Evolutionary conservation across 345 rosid species (phyloP), one percentile per base, ranked within the genome.

Genomic region (Populus alba): DNA sequence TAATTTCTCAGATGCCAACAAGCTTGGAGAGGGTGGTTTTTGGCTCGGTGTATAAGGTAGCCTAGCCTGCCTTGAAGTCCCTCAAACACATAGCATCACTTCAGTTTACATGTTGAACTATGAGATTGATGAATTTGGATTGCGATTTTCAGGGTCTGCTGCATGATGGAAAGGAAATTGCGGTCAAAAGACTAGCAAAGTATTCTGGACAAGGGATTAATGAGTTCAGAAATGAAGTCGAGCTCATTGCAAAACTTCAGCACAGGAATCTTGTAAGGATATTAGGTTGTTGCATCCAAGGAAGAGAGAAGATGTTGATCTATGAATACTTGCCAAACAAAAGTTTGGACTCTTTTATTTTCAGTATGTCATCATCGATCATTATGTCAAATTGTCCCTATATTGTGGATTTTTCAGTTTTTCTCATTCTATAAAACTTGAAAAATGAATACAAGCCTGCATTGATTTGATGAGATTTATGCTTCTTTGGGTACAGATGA

Each of bases 1-100:
- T 59, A 84, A 86, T 73, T 92, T 92, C 77, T 85, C 87, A 57
- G 9, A 68, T 20, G 81, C 72, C 38, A 87, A 87, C 75, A 90
- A 88, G 80, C 97, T 92, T 55, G 94, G 97, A 75, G 81, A 87
- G 76, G 94, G 94, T 74, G 94, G 97, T 10, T 92, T n/a, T 92
- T 41, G 97, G 97, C 47, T 47, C 90, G 2, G 97, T 92, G 53
- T 92, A 90, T 55, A 90, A 89, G 91, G 89, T 53, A 89, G 88
- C 90, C 94, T 89, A 80, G 25, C 47, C 16, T 29, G 33, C 65
- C 27, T 71, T 33, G 1, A 35, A 35, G 38, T 35, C 38, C 7
- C 38, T 35, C 0, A 35, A 35, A 35, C 38, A 35, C 33, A 31
- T 31, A 31, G 33, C 33, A 31, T 31, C 33, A 31, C 33, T 31